Evolutionary conservation across 2,329 filamentous ascomycete species (phyloP).

Genomic region (Orbilia quercus): DNA sequence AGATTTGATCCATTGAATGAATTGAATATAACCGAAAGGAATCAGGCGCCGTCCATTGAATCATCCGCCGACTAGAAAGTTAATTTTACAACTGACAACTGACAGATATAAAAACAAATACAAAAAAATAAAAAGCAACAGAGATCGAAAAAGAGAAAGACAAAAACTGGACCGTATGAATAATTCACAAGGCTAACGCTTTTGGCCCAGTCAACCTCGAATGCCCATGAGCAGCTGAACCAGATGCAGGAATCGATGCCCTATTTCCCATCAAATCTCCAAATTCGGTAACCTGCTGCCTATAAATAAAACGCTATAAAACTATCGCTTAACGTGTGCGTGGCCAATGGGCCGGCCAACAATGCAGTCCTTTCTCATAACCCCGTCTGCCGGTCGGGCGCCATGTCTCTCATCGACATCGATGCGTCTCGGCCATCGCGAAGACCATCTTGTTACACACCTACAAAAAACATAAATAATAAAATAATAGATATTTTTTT

Average conservation of each 20-base stretch:
- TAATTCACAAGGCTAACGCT: slow-evolving; percentile 31
- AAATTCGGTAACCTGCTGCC: slow-evolving; percentile 19
- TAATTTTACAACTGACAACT: too few species aligned
- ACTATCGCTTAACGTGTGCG: slow-evolving; percentile 43
- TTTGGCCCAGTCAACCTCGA: slow-evolving; percentile 44
- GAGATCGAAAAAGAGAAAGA: not conserved
- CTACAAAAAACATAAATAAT: not conserved
- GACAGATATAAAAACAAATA: too few species aligned
- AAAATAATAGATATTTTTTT: too few species aligned
- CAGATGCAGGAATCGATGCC: slow-evolving; percentile 33
- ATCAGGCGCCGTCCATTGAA: too few species aligned
- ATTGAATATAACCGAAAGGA: too few species aligned
- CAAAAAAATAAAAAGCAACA: not conserved
- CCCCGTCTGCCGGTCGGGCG: not conserved
- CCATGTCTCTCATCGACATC: not conserved
- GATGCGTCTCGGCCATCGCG: slow-evolving; percentile 7
- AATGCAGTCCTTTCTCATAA: too few species aligned
- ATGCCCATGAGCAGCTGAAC: slow-evolving; percentile 14
- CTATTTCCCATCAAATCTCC: slow-evolving; percentile 12
- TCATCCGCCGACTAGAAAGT: too few species aligned
- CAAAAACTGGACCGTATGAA: slow-evolving; percentile 4
- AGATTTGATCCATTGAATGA: not conserved
- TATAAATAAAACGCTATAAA: slow-evolving; percentile 26
- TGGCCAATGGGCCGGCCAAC: slow-evolving; percentile 16
- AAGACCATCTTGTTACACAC: not conserved